Percentiles rank a stretch among this genome's conserved stretches.
These are phyloP conservation scores for Cryphonectria parasitica DNA, from an alignment of 2,329 filamentous ascomycete genomes.

Conservation along the genomic window DNA sequence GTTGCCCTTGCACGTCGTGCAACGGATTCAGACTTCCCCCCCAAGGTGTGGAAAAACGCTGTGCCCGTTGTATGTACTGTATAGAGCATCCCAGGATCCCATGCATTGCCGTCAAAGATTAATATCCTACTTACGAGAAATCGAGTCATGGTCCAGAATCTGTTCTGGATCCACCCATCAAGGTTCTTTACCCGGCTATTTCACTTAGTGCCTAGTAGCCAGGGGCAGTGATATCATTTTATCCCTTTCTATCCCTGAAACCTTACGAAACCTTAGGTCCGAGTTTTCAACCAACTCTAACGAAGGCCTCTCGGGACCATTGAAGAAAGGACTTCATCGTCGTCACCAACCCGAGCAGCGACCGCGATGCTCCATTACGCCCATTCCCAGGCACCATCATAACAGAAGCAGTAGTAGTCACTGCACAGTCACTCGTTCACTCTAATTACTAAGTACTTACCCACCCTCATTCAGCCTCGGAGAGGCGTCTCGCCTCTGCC, in stretches of 20 bases:
- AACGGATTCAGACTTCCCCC: neutral
- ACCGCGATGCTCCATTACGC: neutral
- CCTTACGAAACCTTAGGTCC: neutral
- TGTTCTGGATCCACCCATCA: neutral
- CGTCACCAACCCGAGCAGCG: neutral
- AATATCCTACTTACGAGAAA: neutral
- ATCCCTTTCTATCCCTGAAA: neutral
- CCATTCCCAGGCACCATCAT: neutral
- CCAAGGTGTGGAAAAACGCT: neutral
- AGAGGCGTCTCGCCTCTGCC: neutral
- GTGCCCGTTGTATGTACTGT: neutral
- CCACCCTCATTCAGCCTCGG: neutral
- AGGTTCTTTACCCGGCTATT: neutral
- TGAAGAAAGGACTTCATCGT: neutral
- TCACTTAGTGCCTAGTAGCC: neutral
- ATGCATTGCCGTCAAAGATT: neutral
- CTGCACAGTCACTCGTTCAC: neutral
- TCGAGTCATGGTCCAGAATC: conserved; percentile 1
- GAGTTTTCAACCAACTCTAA: neutral
- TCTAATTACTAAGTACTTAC: neutral
- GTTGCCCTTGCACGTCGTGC: no score
- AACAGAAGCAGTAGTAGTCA: no score
- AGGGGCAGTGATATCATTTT: neutral
- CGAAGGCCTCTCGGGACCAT: neutral
- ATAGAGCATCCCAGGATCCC: neutral